A percentile compares a stretch with the other conserved stretches of the same genome.
phyloP scores from a whole-genome alignment of 352 stramenopile genomes.

The Blastocystis sp. region DNA sequence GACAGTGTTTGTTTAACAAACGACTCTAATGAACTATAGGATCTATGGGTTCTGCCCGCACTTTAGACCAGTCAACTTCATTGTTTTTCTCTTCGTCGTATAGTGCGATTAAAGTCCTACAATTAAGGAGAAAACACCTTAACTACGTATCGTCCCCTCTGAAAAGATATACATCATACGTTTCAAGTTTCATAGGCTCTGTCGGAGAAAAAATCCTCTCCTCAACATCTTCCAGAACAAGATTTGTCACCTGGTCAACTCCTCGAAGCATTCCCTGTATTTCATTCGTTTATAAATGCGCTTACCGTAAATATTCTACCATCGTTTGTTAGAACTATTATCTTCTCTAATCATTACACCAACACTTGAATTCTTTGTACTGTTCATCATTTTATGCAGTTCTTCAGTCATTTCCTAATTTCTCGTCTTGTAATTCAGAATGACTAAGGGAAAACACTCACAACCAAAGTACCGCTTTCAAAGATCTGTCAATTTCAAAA shows the following conservation, averaged over 20 bases:
- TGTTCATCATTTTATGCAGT: constrained; percentile 48
- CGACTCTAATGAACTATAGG: neutral
- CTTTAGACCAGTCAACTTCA: neutral
- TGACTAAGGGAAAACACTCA: neutral
- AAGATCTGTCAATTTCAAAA: neutral
- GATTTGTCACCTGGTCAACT: constrained; percentile 57
- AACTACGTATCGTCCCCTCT: constrained; percentile 55
- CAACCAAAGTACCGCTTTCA: neutral
- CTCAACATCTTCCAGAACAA: constrained; percentile 57
- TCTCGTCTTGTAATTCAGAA: neutral
- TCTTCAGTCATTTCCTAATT: constrained; percentile 44
- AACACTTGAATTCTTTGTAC: neutral
- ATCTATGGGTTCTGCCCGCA: neutral
- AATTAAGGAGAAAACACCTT: neutral
- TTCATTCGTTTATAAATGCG: neutral
- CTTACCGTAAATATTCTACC: constrained; percentile 22
- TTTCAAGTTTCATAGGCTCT: constrained; percentile 4
- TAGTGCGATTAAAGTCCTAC: constrained; percentile 28
- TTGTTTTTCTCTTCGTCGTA: constrained; percentile 38
- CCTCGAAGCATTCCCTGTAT: constrained; percentile 43
- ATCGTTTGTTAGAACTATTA: constrained; percentile 56
- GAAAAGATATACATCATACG: constrained; percentile 45
- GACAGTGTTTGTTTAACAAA: constrained; percentile 29
- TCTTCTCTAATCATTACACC: constrained; percentile 40
- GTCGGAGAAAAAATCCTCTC: constrained; percentile 44